Percentiles rank a stretch among this genome's conserved stretches.
phyloP scores from a whole-genome alignment of 2,329 filamentous ascomycete species.

The Fusarium sp. region DNA sequence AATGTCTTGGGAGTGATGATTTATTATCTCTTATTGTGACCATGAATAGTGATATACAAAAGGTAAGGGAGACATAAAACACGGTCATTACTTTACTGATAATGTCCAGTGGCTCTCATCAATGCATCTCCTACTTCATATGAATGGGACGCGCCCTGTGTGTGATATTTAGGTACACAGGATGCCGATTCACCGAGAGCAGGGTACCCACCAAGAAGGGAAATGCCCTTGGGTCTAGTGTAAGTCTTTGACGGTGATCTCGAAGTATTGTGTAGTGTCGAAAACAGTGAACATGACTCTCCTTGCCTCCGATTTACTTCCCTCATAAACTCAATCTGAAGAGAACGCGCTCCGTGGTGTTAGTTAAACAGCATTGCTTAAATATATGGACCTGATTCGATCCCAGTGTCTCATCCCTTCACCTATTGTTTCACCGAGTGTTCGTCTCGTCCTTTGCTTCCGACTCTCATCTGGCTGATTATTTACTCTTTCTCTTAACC shows the following conservation, averaged over 20 bases:
- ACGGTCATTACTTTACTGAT: constrained; percentile 7
- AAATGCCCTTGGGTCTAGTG: not conserved
- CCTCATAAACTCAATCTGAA: not conserved
- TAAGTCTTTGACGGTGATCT: not conserved
- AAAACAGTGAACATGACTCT: not conserved
- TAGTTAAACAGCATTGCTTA: not conserved
- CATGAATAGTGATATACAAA: not conserved
- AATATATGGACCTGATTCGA: not conserved
- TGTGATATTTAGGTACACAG: not conserved
- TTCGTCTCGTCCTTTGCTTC: not conserved
- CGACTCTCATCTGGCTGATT: not conserved
- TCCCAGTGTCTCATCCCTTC: not conserved
- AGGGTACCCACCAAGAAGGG: not conserved
- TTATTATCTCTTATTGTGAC: constrained; percentile 6
- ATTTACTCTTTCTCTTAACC: not conserved
- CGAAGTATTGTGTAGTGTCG: not conserved
- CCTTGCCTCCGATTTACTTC: not conserved
- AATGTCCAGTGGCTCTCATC: not conserved
- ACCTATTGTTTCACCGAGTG: not conserved
- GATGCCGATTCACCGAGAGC: not conserved
- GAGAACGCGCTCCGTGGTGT: not conserved
- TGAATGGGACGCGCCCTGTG: not conserved
- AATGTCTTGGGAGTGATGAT: constrained; percentile 21
- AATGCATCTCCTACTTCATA: not conserved
- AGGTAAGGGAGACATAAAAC: not conserved